These are phyloP conservation scores for Salix suchowensis DNA, from an alignment of 345 rosid species.

Conservation along the genomic window DNA sequence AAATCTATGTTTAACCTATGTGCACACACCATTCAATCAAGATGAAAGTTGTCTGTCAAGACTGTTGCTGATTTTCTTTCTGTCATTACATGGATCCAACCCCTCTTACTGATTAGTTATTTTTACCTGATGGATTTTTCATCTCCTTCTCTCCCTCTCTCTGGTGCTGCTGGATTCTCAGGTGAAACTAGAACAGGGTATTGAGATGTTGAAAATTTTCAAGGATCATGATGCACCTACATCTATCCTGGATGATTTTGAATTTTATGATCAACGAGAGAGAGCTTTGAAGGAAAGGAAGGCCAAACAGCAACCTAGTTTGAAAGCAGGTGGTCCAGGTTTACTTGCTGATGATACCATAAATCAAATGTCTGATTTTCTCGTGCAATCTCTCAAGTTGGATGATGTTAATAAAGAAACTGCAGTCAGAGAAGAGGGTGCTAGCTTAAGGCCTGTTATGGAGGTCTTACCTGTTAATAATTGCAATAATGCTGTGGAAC, in stretches of 20 bases:
- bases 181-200: constrained; percentile 65
- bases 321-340: constrained; percentile 15
- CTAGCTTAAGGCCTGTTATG: not conserved
- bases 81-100: not conserved
- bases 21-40: not conserved
- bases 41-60: not conserved
- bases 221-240: constrained; percentile 50
- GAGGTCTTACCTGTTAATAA: not conserved
- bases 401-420: constrained; percentile 14
- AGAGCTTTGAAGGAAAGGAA: constrained; percentile 40
- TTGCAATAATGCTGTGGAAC: not conserved
- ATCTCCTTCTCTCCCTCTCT: not conserved
- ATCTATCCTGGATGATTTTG: constrained; percentile 62
- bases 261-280: constrained; percentile 56
- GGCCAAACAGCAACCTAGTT: constrained; percentile 28
- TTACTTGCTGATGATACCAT: constrained; percentile 26
- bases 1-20: not conserved
- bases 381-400: constrained; percentile 24
- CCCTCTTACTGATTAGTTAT: not conserved
- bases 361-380: constrained; percentile 39
- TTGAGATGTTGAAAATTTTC: constrained; percentile 65
- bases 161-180: constrained; percentile 14
- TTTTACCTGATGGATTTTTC: not conserved
- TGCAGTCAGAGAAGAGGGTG: not conserved
- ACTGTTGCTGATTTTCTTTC: not conserved